phyloP scores from a whole-genome alignment of 441 rosid species.

The Aleurites moluccanus region DNA sequence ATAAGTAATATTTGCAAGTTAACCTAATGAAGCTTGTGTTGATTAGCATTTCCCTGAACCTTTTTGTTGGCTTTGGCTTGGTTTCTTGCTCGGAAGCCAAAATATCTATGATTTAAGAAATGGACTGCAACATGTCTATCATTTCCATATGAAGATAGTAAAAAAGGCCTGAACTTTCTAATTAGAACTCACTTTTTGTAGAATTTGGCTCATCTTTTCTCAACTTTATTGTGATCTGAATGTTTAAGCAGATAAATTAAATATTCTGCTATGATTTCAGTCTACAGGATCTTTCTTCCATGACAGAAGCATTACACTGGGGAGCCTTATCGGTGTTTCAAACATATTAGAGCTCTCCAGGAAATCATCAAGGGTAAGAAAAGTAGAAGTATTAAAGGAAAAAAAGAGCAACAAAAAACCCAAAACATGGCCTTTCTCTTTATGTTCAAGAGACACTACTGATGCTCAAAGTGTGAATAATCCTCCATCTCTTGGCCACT shows the following conservation, averaged over 20 bases:
- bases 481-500: conserved; percentile 54
- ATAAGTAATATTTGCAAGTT: not conserved
- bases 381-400: conserved; percentile 31
- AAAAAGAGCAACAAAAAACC: conserved; percentile 32
- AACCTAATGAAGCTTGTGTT: not conserved
- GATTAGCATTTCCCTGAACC: not conserved
- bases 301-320: conserved; percentile 72
- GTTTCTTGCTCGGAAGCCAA: not conserved
- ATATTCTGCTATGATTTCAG: conserved; percentile 36
- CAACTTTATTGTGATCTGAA: not conserved
- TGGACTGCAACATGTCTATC: not conserved
- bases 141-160: not conserved
- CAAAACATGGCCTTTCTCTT: conserved; percentile 51
- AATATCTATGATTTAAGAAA: not conserved
- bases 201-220: not conserved
- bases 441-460: conserved; percentile 50
- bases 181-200: not conserved
- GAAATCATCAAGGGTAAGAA: conserved; percentile 58
- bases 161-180: not conserved
- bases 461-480: conserved; percentile 35
- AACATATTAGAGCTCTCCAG: conserved; percentile 64
- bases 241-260: not conserved
- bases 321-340: conserved; percentile 80
- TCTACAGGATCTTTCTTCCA: conserved; percentile 87
- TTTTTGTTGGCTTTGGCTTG: not conserved